Evolutionary conservation across 2,329 filamentous ascomycete genomes (phyloP).

Genomic region (Coniosporium tulheliwenetii): DNA sequence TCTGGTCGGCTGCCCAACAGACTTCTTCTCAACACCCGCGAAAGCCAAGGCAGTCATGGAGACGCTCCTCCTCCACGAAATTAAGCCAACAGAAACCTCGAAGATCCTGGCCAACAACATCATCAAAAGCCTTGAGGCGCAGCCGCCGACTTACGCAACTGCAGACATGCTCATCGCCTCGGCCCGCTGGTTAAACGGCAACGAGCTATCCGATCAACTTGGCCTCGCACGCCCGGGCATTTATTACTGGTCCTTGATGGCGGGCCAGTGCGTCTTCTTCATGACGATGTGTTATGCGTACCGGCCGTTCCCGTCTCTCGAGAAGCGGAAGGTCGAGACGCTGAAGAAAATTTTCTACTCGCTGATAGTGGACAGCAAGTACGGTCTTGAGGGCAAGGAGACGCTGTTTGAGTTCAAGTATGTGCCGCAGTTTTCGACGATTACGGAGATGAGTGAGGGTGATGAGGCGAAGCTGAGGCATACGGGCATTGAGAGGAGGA

Average conservation of each 20-base stretch:
- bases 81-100: constrained; percentile 47
- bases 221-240: constrained; percentile 39
- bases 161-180: constrained; percentile 52
- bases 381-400: constrained; percentile 44
- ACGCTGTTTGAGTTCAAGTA: constrained; percentile 58
- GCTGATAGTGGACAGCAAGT: constrained; percentile 47
- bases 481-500: constrained; percentile 29
- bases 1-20: constrained; percentile 51
- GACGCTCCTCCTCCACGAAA: constrained; percentile 47
- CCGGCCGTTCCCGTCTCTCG: constrained; percentile 31
- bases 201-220: constrained; percentile 43
- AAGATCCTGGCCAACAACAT: constrained; percentile 59
- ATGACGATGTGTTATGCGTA: constrained; percentile 38
- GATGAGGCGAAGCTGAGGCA: constrained; percentile 20
- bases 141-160: constrained; percentile 50
- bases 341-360: constrained; percentile 39
- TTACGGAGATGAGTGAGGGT: constrained; percentile 30
- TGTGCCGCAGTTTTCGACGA: constrained; percentile 38
- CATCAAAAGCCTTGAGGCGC: constrained; percentile 49
- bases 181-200: constrained; percentile 55
- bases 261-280: constrained; percentile 52
- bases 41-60: constrained; percentile 51
- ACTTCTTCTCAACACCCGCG: constrained; percentile 39
- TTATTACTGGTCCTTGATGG: constrained; percentile 45
- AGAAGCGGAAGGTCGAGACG: constrained; percentile 35